Evolutionary conservation across 2,329 filamentous ascomycete genomes (phyloP), one percentile per base, ranked within the genome.

Genomic region (Anthostomella pinea): DNA sequence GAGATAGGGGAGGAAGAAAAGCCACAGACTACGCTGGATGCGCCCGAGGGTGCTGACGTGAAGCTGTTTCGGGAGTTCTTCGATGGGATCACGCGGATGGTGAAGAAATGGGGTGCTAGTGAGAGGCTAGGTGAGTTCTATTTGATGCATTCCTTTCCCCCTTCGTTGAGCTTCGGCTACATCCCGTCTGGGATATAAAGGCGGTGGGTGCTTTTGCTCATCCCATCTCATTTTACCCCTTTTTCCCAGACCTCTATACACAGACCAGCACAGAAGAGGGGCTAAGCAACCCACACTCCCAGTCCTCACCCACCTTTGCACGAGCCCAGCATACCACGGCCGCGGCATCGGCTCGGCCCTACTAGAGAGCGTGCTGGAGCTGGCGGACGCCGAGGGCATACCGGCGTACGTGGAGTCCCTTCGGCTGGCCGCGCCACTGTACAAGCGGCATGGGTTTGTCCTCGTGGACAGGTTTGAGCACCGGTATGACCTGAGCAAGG

Each of bases 121-220:
- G 43, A 57, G 35, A 59, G 55, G 39, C 36, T 59, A 9, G 41
- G 56, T 59, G 33, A 35, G 49, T 41, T 23, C 22, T n/a, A 21
- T n/a, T n/a, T 10, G n/a, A n/a, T n/a, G n/a, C n/a, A n/a, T 26
- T 21, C 16, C 15, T 17, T 20, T 20, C n/a, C 31, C 1, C 23
- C 17, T 8, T n/a, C 11, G n/a, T 26, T 23, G 16, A 6, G 14
- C n/a, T n/a, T n/a, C n/a, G n/a, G n/a, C n/a, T n/a, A n/a, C n/a
- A n/a, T n/a, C n/a, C n/a, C n/a, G n/a, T n/a, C n/a, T n/a, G n/a
- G n/a, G n/a, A n/a, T n/a, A n/a, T n/a, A n/a, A n/a, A n/a, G n/a
- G n/a, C n/a, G n/a, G n/a, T n/a, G n/a, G n/a, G n/a, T n/a, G n/a
- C n/a, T n/a, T 9, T 21, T 13, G 14, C 13, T 24, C n/a, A 21